These are phyloP conservation scores for Penicillium sclerotigenum DNA, from an alignment of 2,329 filamentous ascomycete species.

Conservation along the genomic window DNA sequence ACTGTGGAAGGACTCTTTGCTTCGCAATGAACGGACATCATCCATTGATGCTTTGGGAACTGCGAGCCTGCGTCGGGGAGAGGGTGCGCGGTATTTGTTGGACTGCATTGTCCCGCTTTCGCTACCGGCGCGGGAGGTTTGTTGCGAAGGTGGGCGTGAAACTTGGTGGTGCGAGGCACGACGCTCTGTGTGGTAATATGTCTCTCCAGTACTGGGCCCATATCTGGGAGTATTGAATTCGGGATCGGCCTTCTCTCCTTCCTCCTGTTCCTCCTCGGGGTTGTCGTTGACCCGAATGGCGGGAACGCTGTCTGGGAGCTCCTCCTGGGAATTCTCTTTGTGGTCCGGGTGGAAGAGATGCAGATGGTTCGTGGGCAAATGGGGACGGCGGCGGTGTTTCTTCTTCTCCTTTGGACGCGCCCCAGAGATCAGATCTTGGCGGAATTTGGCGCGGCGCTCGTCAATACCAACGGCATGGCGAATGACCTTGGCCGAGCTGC, in stretches of 20 bases:
- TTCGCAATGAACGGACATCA: constrained; percentile 28
- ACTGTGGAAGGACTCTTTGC: constrained; percentile 19
- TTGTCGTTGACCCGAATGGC: constrained; percentile 33
- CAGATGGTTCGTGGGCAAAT: constrained; percentile 22
- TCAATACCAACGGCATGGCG: constrained; percentile 58
- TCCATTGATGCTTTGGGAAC: constrained; percentile 33
- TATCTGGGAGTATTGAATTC: constrained; percentile 5
- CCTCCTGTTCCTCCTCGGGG: background rate
- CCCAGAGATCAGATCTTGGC: constrained; percentile 55
- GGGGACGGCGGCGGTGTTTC: constrained; percentile 19
- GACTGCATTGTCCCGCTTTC: constrained; percentile 8
- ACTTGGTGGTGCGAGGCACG: background rate
- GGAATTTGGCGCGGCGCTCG: constrained; percentile 57
- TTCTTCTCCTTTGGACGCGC: constrained; percentile 25
- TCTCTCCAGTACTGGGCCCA: constrained; percentile 21
- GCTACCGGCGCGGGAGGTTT: constrained; percentile 12
- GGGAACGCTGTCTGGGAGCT: constrained; percentile 24
- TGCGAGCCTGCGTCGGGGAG: constrained; percentile 24
- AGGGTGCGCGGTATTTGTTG: constrained; percentile 31
- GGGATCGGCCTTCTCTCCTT: constrained; percentile 3
- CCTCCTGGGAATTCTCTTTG: constrained; percentile 6
- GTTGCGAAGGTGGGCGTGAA: constrained; percentile 16
- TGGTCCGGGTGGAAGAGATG: constrained; percentile 22
- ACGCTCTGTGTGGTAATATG: constrained; percentile 31
- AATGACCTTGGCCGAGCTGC: constrained; percentile 54